Conservation (phyloP, 345 rosid genomes). For the Fremontodendron californicum region DNA sequence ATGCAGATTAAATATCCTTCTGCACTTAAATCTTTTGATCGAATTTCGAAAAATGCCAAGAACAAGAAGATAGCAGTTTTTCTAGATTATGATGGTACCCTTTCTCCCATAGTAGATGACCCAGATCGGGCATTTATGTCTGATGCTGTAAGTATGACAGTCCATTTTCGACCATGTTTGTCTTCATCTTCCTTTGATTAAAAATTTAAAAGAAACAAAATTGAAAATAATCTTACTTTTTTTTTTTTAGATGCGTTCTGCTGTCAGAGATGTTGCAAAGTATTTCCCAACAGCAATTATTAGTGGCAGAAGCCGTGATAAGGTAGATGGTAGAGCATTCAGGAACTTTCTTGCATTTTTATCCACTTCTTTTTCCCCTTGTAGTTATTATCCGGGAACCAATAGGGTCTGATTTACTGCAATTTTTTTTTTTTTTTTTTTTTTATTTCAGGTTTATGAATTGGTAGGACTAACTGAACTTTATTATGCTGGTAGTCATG, state of each 20-base stretch:
- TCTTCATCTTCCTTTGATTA: neutral
- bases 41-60: slow-evolving; percentile 51
- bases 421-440: neutral
- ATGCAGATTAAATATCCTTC: slow-evolving; percentile 81
- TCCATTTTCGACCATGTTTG: neutral
- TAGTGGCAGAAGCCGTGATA: slow-evolving; percentile 93
- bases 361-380: neutral
- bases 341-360: neutral
- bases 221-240: neutral
- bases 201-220: neutral
- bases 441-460: slow-evolving; percentile 56
- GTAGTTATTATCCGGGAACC: neutral
- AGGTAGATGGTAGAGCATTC: slow-evolving; percentile 37
- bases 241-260: slow-evolving; percentile 75
- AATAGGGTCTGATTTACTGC: slow-evolving; percentile 6
- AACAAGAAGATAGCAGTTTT: slow-evolving; percentile 78
- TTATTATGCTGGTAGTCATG: slow-evolving; percentile 98
- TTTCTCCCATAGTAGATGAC: slow-evolving; percentile 90
- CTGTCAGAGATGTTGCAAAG: slow-evolving; percentile 69
- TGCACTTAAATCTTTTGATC: slow-evolving; percentile 62
- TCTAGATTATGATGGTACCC: slow-evolving; percentile 89
- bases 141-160: slow-evolving; percentile 48
- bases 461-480: slow-evolving; percentile 93
- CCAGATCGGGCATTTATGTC: slow-evolving; percentile 80
- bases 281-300: slow-evolving; percentile 90